These are phyloP conservation scores for Liquidambar formosana DNA, from an alignment of 164 flowering plant genomes.

Conservation along the genomic window DNA sequence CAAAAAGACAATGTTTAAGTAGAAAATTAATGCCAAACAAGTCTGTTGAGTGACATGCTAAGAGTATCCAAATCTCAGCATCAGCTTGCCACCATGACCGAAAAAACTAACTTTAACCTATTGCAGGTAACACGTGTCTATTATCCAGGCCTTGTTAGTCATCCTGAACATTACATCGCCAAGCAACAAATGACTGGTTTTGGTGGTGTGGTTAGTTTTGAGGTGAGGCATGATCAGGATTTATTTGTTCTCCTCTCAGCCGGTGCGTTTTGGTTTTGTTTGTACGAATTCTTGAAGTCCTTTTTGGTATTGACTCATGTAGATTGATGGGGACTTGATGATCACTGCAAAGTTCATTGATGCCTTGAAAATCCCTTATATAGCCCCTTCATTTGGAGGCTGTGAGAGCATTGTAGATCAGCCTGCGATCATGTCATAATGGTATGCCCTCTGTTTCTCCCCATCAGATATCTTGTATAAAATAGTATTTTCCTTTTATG, in stretches of 20 bases:
- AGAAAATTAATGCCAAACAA: too few species aligned
- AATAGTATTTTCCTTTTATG: not conserved
- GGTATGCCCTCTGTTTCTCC: slow-evolving; percentile 42
- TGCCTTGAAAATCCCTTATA: slow-evolving; percentile 79
- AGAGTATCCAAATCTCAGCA: too few species aligned
- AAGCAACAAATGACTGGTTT: slow-evolving; percentile 91
- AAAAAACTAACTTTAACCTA: not conserved
- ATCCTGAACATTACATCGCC: slow-evolving; percentile 83
- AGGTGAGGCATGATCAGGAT: slow-evolving; percentile 44
- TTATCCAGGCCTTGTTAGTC: slow-evolving; percentile 93
- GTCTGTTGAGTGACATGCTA: too few species aligned
- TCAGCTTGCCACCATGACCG: too few species aligned
- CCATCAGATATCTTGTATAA: not conserved
- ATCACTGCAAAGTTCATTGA: slow-evolving; percentile 74
- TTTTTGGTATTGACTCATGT: slow-evolving; percentile 12
- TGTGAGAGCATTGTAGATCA: slow-evolving; percentile 98
- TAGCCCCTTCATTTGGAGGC: slow-evolving; percentile 98
- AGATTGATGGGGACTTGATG: slow-evolving; percentile 83
- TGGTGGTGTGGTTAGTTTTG: slow-evolving; percentile 99
- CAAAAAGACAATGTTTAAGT: too few species aligned
- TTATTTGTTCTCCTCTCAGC: not conserved
- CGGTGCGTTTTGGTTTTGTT: too few species aligned
- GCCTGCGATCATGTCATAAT: slow-evolving; percentile 98
- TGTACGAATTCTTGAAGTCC: too few species aligned
- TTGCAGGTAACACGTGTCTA: slow-evolving; percentile 77